These are phyloP conservation scores for Trichoderma lentiforme DNA, from an alignment of 2,329 filamentous ascomycete genomes.

Conservation along the genomic window DNA sequence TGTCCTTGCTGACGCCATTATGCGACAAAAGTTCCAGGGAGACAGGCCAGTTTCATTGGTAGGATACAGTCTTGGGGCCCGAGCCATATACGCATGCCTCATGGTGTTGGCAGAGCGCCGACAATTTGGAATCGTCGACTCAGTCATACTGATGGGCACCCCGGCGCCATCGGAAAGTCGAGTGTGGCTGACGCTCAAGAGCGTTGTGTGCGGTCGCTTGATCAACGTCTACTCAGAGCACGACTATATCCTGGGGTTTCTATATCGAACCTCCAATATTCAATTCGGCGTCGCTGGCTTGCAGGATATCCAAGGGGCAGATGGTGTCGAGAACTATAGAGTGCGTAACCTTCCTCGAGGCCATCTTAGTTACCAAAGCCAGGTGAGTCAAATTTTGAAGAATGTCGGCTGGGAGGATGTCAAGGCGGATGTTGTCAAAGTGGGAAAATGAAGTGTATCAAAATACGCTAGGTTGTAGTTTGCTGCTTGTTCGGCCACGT, in stretches of 20 bases:
- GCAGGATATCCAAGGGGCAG: constrained; percentile 66
- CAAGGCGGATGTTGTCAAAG: constrained; percentile 34
- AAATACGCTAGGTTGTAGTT: not conserved
- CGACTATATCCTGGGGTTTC: constrained; percentile 83
- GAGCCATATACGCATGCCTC: constrained; percentile 81
- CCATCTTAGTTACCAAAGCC: constrained; percentile 67
- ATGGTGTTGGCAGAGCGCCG: constrained; percentile 74
- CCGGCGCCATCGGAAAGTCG: constrained; percentile 69
- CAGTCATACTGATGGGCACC: constrained; percentile 78
- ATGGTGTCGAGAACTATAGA: constrained; percentile 64
- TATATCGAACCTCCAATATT: constrained; percentile 79
- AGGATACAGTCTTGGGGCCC: constrained; percentile 78
- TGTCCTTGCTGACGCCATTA: constrained; percentile 76
- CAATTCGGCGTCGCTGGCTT: constrained; percentile 83
- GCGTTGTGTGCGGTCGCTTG: constrained; percentile 77
- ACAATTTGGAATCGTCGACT: constrained; percentile 83
- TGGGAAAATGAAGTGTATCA: constrained; percentile 21
- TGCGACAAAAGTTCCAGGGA: constrained; percentile 73
- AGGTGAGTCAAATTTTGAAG: constrained; percentile 64
- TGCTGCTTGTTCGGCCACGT: not conserved
- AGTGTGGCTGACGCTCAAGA: constrained; percentile 75
- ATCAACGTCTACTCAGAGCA: constrained; percentile 87
- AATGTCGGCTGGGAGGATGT: constrained; percentile 68
- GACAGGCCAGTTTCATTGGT: constrained; percentile 77
- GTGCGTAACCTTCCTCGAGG: constrained; percentile 63